phyloP scores from a whole-genome alignment of 139 green algal genomes.

The Chlorella sp. region DNA sequence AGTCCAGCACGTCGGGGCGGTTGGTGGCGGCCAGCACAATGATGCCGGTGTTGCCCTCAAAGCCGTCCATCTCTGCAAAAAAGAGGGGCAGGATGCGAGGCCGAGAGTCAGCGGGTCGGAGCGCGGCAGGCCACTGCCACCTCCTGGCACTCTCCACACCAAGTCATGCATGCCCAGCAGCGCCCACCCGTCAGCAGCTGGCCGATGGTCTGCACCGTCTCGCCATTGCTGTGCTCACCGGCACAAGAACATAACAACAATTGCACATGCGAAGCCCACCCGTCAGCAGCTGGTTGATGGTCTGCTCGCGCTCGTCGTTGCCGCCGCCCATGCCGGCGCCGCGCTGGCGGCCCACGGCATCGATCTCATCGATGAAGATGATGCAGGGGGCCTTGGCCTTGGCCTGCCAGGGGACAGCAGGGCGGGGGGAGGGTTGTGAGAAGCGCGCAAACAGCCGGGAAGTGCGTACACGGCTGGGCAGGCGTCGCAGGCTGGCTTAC shows the following conservation, averaged over 20 bases:
- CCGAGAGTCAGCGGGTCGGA: slow-evolving; percentile 37
- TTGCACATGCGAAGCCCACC: background rate
- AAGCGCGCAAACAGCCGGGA: background rate
- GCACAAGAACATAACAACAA: background rate
- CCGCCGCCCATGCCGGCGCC: slow-evolving; percentile 97
- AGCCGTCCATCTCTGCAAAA: slow-evolving; percentile 95
- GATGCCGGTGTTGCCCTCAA: slow-evolving; percentile 88
- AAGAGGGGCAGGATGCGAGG: slow-evolving; percentile 56
- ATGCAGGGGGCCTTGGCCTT: slow-evolving; percentile 98
- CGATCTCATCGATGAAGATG: slow-evolving; percentile 99
- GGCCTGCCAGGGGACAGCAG: slow-evolving; percentile 48
- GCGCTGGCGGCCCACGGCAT: slow-evolving; percentile 95
- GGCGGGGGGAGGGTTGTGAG: background rate
- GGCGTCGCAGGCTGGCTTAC: too few species aligned
- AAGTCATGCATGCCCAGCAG: too few species aligned
- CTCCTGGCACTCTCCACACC: too few species aligned
- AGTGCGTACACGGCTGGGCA: too few species aligned
- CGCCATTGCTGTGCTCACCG: background rate
- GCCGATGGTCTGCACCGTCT: background rate
- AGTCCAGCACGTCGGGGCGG: slow-evolving; percentile 97
- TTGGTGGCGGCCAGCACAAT: slow-evolving; percentile 95
- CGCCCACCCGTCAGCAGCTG: too few species aligned
- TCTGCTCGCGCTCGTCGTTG: slow-evolving; percentile 99
- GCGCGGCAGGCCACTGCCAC: too few species aligned
- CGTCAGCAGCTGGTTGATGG: slow-evolving; percentile 97